A percentile compares a stretch with the other conserved stretches of the same genome.
These are phyloP conservation scores for Golubevia pallescens DNA, from an alignment of 1,284 basidiomycete species.

Conservation along the genomic window DNA sequence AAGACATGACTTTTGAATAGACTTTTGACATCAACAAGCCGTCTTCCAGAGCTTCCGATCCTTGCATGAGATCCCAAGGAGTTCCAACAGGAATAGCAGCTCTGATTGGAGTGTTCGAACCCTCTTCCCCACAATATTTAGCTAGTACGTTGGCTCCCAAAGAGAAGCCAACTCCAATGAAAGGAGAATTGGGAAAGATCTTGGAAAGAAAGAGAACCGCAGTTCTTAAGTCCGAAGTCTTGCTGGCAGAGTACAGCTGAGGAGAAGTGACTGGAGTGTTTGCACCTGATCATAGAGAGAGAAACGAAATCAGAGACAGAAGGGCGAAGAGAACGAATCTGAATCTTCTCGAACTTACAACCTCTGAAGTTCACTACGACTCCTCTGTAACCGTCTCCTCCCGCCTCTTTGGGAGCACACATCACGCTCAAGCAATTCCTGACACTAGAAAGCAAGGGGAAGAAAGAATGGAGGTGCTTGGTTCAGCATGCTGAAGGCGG, in stretches of 20 bases:
- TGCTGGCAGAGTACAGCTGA: conserved; percentile 57
- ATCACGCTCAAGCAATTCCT: neutral
- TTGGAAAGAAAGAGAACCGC: conserved; percentile 50
- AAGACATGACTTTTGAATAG: conserved; percentile 49
- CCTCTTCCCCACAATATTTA: conserved; percentile 54
- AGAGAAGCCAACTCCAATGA: conserved; percentile 57
- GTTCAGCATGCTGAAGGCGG: neutral
- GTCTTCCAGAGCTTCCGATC: conserved; percentile 40
- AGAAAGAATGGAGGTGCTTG: neutral
- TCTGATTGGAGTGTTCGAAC: conserved; percentile 43
- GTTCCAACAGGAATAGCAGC: conserved; percentile 42
- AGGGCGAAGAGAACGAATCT: neutral
- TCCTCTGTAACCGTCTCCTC: conserved; percentile 83
- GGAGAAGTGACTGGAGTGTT: conserved; percentile 55
- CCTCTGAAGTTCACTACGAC: conserved; percentile 67
- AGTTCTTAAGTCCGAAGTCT: conserved; percentile 53
- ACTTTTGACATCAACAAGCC: conserved; percentile 20
- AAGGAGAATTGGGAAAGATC: conserved; percentile 42
- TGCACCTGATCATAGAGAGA: conserved; percentile 16
- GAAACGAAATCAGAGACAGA: neutral
- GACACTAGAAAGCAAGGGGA: no score
- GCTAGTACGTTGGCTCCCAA: conserved; percentile 59
- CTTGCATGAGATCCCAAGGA: conserved; percentile 50
- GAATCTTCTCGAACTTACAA: conserved; percentile 16
- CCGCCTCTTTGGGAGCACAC: conserved; percentile 70